Base-by-base conservation (phyloP, 257 asterid species). In the Rehmannia glutinosa region DNA sequence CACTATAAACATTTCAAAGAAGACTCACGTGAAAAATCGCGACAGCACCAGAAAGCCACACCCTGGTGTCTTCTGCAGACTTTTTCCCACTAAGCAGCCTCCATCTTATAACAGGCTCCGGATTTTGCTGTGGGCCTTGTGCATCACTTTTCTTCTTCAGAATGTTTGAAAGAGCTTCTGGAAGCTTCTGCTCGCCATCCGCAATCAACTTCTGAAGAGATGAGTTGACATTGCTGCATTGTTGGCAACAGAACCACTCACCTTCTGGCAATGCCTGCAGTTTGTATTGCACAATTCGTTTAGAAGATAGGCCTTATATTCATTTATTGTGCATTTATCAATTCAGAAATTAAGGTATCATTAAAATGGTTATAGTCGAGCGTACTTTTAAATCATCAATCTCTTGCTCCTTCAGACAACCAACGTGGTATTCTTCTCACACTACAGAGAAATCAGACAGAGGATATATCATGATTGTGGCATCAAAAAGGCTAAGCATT, bases 351-450 rank as follows among this genome's bases (percentile, higher is more conserved):
- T 21, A 11, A 21, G 39, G 36, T 50, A 52, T 8, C 56, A 15
- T 5, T 17, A 28, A 49, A 20, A 58, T 49, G 30, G 33, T 38
- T 36, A 42, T 50, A 68, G 25, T 17, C 59, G 5, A 33, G 42
- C 75, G 23, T 55, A 91, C 97, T 90, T 94, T 77, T 23, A 88
- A 72, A 74, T 91, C 92, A 56, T 72, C 95, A 64, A 87, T 84
- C 42, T 73, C 70, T 71, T 80, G 74, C 84, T 85, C 95, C 85
- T 80, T 85, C 74, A 94, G 75, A 75, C 97, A 94, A 60, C 93
- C 88, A 51, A 91, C 88, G 59, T 94, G 99, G 65, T 85, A 91
- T 73, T 94, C 97, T 81, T 88, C 77, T 94, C 97, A 64, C 98
- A 94, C 97, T 94, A 70, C 75, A n/a, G n/a, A 78, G 73, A 50